Conservation (phyloP, 106 monocot genomes). For the Dactylorhiza incarnata region DNA sequence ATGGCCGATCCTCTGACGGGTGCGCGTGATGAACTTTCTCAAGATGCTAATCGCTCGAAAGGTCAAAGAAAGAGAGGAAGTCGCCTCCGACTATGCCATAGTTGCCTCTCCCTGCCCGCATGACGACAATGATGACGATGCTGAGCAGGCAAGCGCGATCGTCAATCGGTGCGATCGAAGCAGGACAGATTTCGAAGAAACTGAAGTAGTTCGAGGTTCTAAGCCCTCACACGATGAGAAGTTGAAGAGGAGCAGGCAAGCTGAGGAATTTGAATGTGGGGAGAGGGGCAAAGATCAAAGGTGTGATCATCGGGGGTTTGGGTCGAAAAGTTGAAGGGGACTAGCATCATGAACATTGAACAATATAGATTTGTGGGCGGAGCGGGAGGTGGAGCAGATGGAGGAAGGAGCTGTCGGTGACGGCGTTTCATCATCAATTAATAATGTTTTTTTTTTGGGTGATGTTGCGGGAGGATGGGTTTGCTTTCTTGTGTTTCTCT, state of each 20-base stretch:
- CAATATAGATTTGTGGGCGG: neutral
- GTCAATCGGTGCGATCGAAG: neutral
- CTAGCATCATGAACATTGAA: slow-evolving; percentile 1
- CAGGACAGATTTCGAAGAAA: neutral
- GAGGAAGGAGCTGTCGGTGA: neutral
- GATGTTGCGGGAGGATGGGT: no score
- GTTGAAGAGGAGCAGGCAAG: neutral
- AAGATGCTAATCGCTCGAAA: neutral
- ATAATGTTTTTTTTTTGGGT: no score
- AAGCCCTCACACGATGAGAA: neutral
- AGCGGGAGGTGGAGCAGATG: neutral
- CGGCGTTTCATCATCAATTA: no score
- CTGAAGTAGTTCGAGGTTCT: neutral
- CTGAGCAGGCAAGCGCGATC: neutral
- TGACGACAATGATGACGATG: neutral
- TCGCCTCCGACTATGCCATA: neutral
- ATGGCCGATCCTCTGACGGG: slow-evolving; percentile 4
- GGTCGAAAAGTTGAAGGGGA: neutral
- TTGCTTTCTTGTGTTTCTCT: no score
- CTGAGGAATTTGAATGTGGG: slow-evolving; percentile 1
- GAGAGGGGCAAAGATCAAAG: neutral
- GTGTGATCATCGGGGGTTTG: neutral
- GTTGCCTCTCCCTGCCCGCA: neutral
- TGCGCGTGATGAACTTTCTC: slow-evolving; percentile 9
- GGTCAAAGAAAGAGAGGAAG: slow-evolving; percentile 3